Conservation (phyloP, 306 rosid genomes). For the Vachellia pachyceras region DNA sequence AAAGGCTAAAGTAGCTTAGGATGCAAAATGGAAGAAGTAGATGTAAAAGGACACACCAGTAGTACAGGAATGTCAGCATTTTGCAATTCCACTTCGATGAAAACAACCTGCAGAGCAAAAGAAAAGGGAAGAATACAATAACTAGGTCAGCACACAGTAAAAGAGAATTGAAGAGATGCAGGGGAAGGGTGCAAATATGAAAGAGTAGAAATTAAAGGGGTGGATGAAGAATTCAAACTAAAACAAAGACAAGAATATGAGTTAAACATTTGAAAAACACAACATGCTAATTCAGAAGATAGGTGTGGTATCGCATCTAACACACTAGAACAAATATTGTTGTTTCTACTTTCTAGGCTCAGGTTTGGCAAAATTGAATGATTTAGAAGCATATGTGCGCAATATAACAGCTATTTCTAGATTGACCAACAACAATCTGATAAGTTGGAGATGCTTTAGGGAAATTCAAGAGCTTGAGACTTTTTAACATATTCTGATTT, state of each 20-base stretch:
- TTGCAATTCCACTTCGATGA: slow-evolving; percentile 75
- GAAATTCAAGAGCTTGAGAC: slow-evolving; percentile 29
- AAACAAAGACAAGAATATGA: slow-evolving; percentile 13
- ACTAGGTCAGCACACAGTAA: slow-evolving; percentile 27
- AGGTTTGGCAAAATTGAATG: slow-evolving; percentile 6
- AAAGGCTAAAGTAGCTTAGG: slow-evolving; percentile 22
- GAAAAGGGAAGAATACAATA: slow-evolving; percentile 28
- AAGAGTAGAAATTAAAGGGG: slow-evolving; percentile 23
- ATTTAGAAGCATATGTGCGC: neutral
- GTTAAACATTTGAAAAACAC: slow-evolving; percentile 10
- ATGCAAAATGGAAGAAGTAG: slow-evolving; percentile 13
- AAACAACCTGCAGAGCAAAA: slow-evolving; percentile 60
- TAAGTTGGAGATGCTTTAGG: slow-evolving; percentile 19
- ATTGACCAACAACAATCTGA: slow-evolving; percentile 27
- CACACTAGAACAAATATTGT: slow-evolving; percentile 22
- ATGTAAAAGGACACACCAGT: slow-evolving; percentile 64
- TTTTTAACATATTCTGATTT: neutral
- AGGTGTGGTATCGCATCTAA: slow-evolving; percentile 13
- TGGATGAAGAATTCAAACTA: slow-evolving; percentile 4
- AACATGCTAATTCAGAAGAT: neutral
- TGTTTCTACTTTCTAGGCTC: slow-evolving; percentile 30
- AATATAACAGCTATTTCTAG: slow-evolving; percentile 11
- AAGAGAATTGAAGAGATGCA: slow-evolving; percentile 27
- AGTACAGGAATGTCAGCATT: slow-evolving; percentile 69
- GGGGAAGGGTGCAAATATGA: slow-evolving; percentile 27